phyloP scores from a whole-genome alignment of 208 protist genomes.

The Trypanosoma lewisi region DNA sequence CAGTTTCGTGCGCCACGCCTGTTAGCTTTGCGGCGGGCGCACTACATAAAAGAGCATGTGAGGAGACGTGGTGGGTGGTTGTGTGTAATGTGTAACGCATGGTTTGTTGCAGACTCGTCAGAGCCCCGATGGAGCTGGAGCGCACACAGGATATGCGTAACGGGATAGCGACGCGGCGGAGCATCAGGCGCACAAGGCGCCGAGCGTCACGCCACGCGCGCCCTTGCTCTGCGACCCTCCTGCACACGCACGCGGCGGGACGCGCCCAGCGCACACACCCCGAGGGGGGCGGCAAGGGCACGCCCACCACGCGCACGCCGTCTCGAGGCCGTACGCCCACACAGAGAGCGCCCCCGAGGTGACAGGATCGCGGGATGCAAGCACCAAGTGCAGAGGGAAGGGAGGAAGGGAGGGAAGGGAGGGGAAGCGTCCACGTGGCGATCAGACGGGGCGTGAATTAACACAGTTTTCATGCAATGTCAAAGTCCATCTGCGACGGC shows the following conservation, averaged over 20 bases:
- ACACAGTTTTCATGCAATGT: constrained; percentile 27
- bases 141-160: constrained; percentile 43
- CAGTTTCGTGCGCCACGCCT: constrained; percentile 22
- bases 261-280: background rate
- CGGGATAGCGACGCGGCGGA: constrained; percentile 27
- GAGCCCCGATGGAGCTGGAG: constrained; percentile 33
- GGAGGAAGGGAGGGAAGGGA: background rate
- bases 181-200: constrained; percentile 25
- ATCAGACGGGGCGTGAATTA: constrained; percentile 33
- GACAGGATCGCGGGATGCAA: constrained; percentile 17
- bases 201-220: constrained; percentile 28
- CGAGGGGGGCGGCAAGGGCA: no score
- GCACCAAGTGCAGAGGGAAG: background rate
- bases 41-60: constrained; percentile 23
- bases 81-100: constrained; percentile 32
- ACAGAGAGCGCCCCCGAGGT: constrained; percentile 30
- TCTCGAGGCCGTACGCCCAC: constrained; percentile 31
- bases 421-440: background rate
- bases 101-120: constrained; percentile 37
- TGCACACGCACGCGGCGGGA: constrained; percentile 5
- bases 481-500: constrained; percentile 44
- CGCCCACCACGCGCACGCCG: background rate
- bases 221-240: constrained; percentile 28
- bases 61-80: background rate
- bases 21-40: constrained; percentile 8